Percentiles rank a stretch among this genome's conserved stretches.
phyloP scores from a whole-genome alignment of 352 stramenopile genomes.

The Saprolegnia diclina region DNA sequence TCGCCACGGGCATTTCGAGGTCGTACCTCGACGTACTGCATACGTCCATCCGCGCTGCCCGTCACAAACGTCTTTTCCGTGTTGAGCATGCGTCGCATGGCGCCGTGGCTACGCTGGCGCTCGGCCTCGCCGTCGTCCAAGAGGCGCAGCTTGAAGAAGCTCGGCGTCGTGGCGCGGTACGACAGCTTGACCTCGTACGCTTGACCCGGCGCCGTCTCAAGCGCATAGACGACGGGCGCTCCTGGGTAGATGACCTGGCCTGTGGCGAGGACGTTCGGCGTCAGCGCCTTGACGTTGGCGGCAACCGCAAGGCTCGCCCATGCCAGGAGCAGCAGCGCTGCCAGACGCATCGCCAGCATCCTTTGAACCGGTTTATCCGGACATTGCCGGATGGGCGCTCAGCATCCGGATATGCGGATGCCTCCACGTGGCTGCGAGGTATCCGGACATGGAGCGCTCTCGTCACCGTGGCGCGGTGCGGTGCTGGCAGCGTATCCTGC shows the following conservation, averaged over 20 bases:
- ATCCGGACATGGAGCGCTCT: too few species aligned
- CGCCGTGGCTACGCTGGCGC: background rate
- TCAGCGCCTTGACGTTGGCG: background rate
- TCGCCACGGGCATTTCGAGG: too few species aligned
- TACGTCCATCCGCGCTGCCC: background rate
- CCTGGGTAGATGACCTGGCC: conserved; percentile 17
- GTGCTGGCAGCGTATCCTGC: too few species aligned
- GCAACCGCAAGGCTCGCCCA: background rate
- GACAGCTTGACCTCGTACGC: conserved; percentile 25
- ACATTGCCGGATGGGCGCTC: background rate
- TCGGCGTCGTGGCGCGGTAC: conserved; percentile 25
- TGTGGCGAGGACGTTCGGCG: conserved; percentile 8
- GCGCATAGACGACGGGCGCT: conserved; percentile 11
- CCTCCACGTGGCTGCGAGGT: too few species aligned
- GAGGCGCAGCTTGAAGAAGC: conserved; percentile 22
- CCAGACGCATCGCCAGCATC: background rate
- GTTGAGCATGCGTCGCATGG: conserved; percentile 25
- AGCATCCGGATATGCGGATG: background rate
- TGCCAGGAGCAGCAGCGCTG: background rate
- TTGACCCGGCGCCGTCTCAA: conserved; percentile 2
- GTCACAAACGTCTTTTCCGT: conserved; percentile 27
- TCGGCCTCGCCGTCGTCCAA: background rate
- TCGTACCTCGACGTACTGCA: conserved; percentile 16
- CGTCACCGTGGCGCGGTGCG: too few species aligned
- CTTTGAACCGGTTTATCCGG: background rate